Percentiles rank a stretch among this genome's conserved stretches.
Conservation (phyloP, 495 filamentous ascomycete species). For the Pseudomonodictys pantanalensis region DNA sequence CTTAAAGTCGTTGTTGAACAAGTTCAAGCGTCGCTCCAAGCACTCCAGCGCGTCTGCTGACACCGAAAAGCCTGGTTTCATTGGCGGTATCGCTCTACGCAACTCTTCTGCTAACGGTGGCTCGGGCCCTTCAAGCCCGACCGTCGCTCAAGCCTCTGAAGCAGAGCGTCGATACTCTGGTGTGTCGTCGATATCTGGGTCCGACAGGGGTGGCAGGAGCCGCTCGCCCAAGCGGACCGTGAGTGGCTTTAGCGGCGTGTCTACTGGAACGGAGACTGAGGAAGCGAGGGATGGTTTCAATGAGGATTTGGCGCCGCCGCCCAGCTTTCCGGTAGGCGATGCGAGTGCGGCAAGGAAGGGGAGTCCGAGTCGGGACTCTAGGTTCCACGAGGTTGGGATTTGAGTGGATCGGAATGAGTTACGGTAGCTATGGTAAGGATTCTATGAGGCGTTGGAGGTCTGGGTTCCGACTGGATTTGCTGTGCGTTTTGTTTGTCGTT, state of each 20-base stretch:
- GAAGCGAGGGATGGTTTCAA: slow-evolving; percentile 30
- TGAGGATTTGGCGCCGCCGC: slow-evolving; percentile 27
- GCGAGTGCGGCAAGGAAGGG: slow-evolving; percentile 14
- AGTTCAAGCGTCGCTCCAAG: slow-evolving; percentile 30
- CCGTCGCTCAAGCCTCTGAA: background rate
- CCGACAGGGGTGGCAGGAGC: background rate
- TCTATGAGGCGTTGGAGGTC: no score
- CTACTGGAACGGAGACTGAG: slow-evolving; percentile 12
- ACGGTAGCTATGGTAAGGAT: no score
- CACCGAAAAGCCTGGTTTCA: slow-evolving; percentile 19
- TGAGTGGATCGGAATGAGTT: no score
- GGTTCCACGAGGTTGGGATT: slow-evolving; percentile 26
- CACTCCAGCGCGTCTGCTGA: slow-evolving; percentile 11
- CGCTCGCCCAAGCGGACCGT: slow-evolving; percentile 1
- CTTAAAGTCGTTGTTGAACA: slow-evolving; percentile 28
- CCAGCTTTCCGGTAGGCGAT: slow-evolving; percentile 6
- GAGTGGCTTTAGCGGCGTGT: background rate
- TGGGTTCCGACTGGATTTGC: no score
- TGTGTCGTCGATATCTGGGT: slow-evolving; percentile 17
- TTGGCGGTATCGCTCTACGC: slow-evolving; percentile 22
- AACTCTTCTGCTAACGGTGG: background rate
- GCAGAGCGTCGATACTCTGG: slow-evolving; percentile 11
- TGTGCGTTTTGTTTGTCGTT: no score
- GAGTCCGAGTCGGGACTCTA: slow-evolving; percentile 26
- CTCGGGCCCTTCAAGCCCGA: slow-evolving; percentile 10